Evolutionary conservation across 306 rosid species (phyloP), one percentile per base, ranked within the genome.

Genomic region (Vigna radiata): DNA sequence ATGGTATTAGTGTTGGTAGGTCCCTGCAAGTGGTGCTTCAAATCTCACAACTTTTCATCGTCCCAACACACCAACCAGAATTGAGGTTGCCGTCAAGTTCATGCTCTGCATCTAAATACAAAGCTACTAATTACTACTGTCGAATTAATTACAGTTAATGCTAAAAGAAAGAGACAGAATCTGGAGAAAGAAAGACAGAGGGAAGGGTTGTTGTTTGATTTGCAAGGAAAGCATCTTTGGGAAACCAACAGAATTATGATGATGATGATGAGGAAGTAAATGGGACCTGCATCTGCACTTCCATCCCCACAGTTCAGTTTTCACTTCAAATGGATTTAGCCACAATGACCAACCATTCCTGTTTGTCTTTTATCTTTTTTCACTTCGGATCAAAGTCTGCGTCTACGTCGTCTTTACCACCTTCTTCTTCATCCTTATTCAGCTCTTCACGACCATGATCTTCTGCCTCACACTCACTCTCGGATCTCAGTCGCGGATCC

Each of bases 401-500:
- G 19, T 91, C 92, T 48, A 80, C 86, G 43, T 73, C 91, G 2
- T 18, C 53, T 7, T 5, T 73, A 3, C 4, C 83, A 8, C 29
- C 73, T 16, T 68, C 55, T 33, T 64, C 72, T 9, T 50, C 56
- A 11, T 68, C 79, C 14, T 79, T 33, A 23, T 76, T 59, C 69
- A 81, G 81, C 81, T 52, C 80, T 81, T 75, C 89, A 84, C 76
- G 85, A 86, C 89, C 87, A 89, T 95, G 98, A 90, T 92, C 91
- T 77, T 88, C 71, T 85, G 80, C 89, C 84, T 77, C 59, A n/a
- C 29, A n/a, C 78, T 50, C 79, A 31, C 75, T 82, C 19, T 78
- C 41, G 98, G 97, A 91, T 94, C 94, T 91, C 89, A 84, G 73
- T 84, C 63, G 90, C 97, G 80, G 96, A 87, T 92, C 96, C 97